phyloP scores from a whole-genome alignment of 768 basidiomycete species.

The Lactarius evosmus region DNA sequence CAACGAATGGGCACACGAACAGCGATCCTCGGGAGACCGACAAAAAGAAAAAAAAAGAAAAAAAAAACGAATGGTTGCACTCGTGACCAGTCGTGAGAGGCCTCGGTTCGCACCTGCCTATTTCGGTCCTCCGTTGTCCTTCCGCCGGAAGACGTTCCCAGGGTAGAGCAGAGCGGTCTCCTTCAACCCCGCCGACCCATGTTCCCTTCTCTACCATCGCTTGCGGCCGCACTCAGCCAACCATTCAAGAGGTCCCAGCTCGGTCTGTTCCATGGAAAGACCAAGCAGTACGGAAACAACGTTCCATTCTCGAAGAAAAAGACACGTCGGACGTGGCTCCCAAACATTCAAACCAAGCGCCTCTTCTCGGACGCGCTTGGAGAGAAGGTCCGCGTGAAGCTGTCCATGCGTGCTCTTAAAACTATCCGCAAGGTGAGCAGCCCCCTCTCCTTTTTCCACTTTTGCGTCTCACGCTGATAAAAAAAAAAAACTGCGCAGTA shows the following conservation, averaged over 20 bases:
- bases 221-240: conserved; percentile 43
- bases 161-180: neutral
- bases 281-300: conserved; percentile 80
- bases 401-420: conserved; percentile 72
- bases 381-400: conserved; percentile 56
- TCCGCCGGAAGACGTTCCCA: conserved; percentile 8
- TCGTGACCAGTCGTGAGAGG: neutral
- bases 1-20: neutral
- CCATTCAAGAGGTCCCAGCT: conserved; percentile 79
- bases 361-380: conserved; percentile 65
- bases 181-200: conserved; percentile 27
- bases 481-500: conserved; percentile 30
- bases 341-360: conserved; percentile 79
- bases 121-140: conserved; percentile 5
- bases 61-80: neutral
- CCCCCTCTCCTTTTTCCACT: neutral
- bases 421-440: conserved; percentile 76
- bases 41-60: too few relatives aligned
- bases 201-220: conserved; percentile 36
- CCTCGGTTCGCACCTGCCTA: conserved; percentile 18
- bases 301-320: conserved; percentile 88
- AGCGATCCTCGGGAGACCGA: conserved; percentile 2
- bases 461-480: neutral
- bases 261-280: conserved; percentile 82
- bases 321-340: conserved; percentile 84